These are phyloP conservation scores for Pseudozyma hubeiensis DNA, from an alignment of 1,284 basidiomycete species.

Conservation along the genomic window DNA sequence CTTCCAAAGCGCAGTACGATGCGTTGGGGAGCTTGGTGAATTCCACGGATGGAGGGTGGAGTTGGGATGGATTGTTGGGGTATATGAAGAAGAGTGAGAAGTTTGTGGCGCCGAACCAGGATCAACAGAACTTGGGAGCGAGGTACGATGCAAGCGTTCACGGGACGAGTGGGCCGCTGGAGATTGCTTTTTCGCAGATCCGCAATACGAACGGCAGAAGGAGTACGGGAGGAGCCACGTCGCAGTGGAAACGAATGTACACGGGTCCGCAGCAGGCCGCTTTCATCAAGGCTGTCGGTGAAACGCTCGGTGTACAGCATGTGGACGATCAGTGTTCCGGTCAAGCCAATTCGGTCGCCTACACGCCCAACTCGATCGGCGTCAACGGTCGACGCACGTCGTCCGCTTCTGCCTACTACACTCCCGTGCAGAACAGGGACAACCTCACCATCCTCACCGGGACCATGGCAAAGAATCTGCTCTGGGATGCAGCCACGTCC, in stretches of 20 bases:
- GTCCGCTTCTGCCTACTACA: slow-evolving; percentile 71
- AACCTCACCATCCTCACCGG: slow-evolving; percentile 75
- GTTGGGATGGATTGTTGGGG: slow-evolving; percentile 73
- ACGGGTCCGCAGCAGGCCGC: slow-evolving; percentile 74
- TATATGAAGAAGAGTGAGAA: slow-evolving; percentile 75
- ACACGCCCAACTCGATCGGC: slow-evolving; percentile 70
- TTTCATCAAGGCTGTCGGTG: slow-evolving; percentile 73
- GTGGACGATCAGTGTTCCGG: slow-evolving; percentile 75
- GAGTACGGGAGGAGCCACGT: slow-evolving; percentile 7
- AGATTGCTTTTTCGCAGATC: slow-evolving; percentile 70
- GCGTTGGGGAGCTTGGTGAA: slow-evolving; percentile 72
- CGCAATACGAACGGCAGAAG: slow-evolving; percentile 57
- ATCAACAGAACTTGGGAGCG: slow-evolving; percentile 73
- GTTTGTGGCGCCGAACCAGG: slow-evolving; percentile 74
- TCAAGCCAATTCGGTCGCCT: slow-evolving; percentile 74
- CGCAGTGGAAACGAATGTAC: slow-evolving; percentile 71
- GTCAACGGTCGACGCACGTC: slow-evolving; percentile 53
- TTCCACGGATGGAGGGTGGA: slow-evolving; percentile 70
- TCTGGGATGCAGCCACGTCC: slow-evolving; percentile 33
- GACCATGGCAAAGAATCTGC: slow-evolving; percentile 66
- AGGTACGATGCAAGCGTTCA: slow-evolving; percentile 71
- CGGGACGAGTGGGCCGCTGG: slow-evolving; percentile 74
- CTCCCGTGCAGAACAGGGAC: slow-evolving; percentile 71
- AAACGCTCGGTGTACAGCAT: slow-evolving; percentile 72
- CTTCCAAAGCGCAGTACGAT: slow-evolving; percentile 75